phyloP scores from a whole-genome alignment of 148 eudicot genomes.

The Mesembryanthemum crystallinum region DNA sequence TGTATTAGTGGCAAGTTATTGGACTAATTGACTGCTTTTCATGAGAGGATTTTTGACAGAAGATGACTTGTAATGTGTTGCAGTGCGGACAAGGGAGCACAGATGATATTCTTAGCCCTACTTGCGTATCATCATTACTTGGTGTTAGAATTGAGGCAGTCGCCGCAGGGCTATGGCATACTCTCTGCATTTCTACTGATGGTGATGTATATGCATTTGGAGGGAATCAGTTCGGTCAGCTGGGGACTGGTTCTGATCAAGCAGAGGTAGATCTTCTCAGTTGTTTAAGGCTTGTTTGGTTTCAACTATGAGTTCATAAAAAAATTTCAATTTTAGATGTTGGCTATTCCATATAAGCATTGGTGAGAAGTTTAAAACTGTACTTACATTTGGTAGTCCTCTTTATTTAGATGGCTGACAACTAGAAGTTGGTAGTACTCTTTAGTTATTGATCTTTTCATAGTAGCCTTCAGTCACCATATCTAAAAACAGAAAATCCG shows the following conservation, averaged over 20 bases:
- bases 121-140: constrained; percentile 81
- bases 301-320: not conserved
- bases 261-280: constrained; percentile 60
- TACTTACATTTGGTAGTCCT: too few species aligned
- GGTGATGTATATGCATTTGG: constrained; percentile 90
- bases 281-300: not conserved
- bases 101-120: constrained; percentile 87
- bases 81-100: constrained; percentile 99
- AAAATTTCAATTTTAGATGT: too few species aligned
- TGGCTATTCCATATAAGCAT: too few species aligned
- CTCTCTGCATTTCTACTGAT: constrained; percentile 79
- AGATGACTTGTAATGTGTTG: constrained; percentile 27
- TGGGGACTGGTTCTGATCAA: constrained; percentile 92
- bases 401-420: too few species aligned
- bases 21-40: constrained; percentile 6
- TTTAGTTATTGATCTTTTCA: too few species aligned
- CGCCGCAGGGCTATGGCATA: constrained; percentile 96
- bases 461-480: too few species aligned
- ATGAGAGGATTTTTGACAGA: constrained; percentile 11
- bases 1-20: constrained; percentile 2
- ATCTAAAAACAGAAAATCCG: too few species aligned
- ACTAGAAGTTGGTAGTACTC: too few species aligned
- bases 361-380: too few species aligned
- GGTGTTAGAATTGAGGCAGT: constrained; percentile 68
- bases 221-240: constrained; percentile 97